phyloP scores from a whole-genome alignment of 2,329 filamentous ascomycete species.

The Exophiala aquamarina region DNA sequence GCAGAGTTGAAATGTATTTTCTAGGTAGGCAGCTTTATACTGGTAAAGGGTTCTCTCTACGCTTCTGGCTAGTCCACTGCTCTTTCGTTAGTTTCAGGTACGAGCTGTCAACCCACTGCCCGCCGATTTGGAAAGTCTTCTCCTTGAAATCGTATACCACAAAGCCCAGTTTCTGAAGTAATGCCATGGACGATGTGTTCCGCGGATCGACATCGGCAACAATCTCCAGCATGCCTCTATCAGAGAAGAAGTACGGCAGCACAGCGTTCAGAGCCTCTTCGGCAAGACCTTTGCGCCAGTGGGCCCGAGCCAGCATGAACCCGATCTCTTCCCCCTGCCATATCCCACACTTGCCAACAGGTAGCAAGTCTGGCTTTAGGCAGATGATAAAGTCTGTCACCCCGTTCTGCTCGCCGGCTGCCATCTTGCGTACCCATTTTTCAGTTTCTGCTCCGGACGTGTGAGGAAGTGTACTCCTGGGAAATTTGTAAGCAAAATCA shows the following conservation, averaged over 20 bases:
- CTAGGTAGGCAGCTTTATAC: too few species aligned
- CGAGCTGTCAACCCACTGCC: slow-evolving; percentile 21
- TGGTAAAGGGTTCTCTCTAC: too few species aligned
- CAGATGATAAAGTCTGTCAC: slow-evolving; percentile 24
- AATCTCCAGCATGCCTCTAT: slow-evolving; percentile 10
- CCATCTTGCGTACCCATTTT: slow-evolving; percentile 19
- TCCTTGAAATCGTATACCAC: slow-evolving; percentile 14
- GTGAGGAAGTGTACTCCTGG: slow-evolving; percentile 20
- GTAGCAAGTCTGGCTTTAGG: slow-evolving; percentile 5
- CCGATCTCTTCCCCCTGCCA: slow-evolving; percentile 21
- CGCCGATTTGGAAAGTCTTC: slow-evolving; percentile 16
- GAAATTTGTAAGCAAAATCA: background rate
- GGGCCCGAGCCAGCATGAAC: slow-evolving; percentile 15
- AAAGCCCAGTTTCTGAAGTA: slow-evolving; percentile 20
- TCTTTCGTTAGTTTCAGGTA: slow-evolving; percentile 17
- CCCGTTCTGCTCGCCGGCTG: slow-evolving; percentile 14
- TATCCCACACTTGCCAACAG: slow-evolving; percentile 22
- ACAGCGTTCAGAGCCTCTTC: slow-evolving; percentile 16
- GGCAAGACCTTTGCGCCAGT: slow-evolving; percentile 19
- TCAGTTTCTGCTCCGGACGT: slow-evolving; percentile 3
- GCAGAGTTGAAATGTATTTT: too few species aligned
- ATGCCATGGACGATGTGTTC: slow-evolving; percentile 12
- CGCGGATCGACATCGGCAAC: slow-evolving; percentile 22
- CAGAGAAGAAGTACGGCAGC: slow-evolving; percentile 14
- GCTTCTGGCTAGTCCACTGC: too few species aligned